A percentile compares a stretch with the other conserved stretches of the same genome.
Conservation (phyloP, 2,329 filamentous ascomycete species). For the Elsinoe ampelina region DNA sequence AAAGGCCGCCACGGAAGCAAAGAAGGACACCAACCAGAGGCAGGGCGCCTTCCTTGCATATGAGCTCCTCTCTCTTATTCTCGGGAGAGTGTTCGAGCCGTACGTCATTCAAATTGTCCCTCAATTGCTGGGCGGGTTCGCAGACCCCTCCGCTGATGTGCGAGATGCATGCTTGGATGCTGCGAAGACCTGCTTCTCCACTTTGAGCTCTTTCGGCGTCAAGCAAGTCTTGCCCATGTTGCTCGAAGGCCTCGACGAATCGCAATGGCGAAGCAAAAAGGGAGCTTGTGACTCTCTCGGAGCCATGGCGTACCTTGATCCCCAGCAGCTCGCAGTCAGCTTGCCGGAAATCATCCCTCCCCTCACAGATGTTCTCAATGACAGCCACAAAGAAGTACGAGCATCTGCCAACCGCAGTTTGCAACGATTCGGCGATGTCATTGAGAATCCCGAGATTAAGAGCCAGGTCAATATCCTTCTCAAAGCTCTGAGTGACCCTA, state of each 20-base stretch:
- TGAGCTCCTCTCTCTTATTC: slow-evolving; percentile 76
- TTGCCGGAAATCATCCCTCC: slow-evolving; percentile 95
- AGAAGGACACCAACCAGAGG: slow-evolving; percentile 80
- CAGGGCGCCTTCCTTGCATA: slow-evolving; percentile 85
- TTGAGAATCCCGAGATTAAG: slow-evolving; percentile 96
- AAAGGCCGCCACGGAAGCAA: slow-evolving; percentile 79
- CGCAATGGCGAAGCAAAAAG: slow-evolving; percentile 97
- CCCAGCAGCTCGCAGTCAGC: slow-evolving; percentile 84
- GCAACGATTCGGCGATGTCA: slow-evolving; percentile 97
- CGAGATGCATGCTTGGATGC: slow-evolving; percentile 87
- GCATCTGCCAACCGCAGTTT: slow-evolving; percentile 86
- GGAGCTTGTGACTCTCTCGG: slow-evolving; percentile 93
- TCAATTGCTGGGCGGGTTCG: slow-evolving; percentile 79
- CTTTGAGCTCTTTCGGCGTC: slow-evolving; percentile 88
- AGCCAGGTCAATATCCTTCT: slow-evolving; percentile 80
- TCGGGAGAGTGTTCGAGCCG: slow-evolving; percentile 85
- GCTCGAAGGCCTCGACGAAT: slow-evolving; percentile 82
- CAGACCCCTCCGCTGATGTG: slow-evolving; percentile 79
- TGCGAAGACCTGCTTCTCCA: slow-evolving; percentile 88
- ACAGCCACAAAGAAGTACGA: slow-evolving; percentile 96
- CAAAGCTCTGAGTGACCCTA: slow-evolving; percentile 94
- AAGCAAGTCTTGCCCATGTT: slow-evolving; percentile 89
- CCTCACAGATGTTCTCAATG: slow-evolving; percentile 84
- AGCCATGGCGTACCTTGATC: slow-evolving; percentile 97
- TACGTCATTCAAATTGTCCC: slow-evolving; percentile 95